Conservation (phyloP, 495 filamentous ascomycete genomes). For the Podospora bellae-mahoneyi region DNA sequence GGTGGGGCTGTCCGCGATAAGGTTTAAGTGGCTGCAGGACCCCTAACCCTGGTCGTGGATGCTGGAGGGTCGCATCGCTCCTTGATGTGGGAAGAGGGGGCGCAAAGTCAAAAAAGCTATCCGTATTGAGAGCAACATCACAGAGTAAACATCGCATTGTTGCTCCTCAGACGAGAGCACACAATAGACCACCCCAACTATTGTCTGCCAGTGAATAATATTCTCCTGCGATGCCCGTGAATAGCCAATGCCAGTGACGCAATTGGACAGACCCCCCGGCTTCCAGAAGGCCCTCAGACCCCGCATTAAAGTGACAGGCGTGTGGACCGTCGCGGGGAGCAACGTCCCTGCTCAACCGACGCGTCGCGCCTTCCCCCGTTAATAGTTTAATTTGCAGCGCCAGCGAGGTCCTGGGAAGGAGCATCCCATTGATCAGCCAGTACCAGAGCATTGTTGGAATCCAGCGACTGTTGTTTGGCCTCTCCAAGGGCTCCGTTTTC, state of each 20-base stretch:
- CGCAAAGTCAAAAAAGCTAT: background rate
- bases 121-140: background rate
- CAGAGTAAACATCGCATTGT: background rate
- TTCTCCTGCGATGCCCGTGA: background rate
- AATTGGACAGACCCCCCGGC: background rate
- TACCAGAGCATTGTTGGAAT: background rate
- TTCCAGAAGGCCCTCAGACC: constrained; percentile 6
- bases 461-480: background rate
- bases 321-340: constrained; percentile 31
- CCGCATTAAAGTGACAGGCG: constrained; percentile 17
- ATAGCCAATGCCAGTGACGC: background rate
- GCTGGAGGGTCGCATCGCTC: background rate
- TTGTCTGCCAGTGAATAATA: background rate
- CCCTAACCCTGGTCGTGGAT: constrained; percentile 11
- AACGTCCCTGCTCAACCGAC: constrained; percentile 23
- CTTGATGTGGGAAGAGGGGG: background rate
- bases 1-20: constrained; percentile 33
- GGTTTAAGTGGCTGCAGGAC: constrained; percentile 27
- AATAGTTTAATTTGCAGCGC: background rate
- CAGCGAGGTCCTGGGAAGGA: background rate
- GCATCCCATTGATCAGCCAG: background rate
- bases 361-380: constrained; percentile 26
- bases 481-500: background rate
- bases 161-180: background rate
- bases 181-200: background rate